These are phyloP conservation scores for Ophiostoma ulmi DNA, from an alignment of 2,329 filamentous ascomycete species.

Conservation along the genomic window DNA sequence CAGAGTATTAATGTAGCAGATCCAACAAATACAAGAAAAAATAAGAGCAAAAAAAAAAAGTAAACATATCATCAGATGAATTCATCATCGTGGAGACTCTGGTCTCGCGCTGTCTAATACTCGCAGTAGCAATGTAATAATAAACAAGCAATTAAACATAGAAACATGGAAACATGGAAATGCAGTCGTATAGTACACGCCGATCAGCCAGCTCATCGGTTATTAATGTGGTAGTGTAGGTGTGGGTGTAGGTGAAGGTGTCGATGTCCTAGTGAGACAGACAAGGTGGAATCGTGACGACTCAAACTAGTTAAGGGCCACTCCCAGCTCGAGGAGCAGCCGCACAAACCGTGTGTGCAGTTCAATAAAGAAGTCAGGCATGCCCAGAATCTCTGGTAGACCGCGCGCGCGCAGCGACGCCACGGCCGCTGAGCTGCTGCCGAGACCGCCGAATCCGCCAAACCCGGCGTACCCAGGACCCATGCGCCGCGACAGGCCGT, in stretches of 20 bases:
- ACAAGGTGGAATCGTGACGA: not conserved
- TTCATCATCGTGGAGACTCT: not conserved
- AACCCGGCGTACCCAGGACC: conserved; percentile 50
- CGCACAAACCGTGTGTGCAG: conserved; percentile 60
- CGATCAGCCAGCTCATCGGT: conserved; percentile 14
- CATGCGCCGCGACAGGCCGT: conserved; percentile 55
- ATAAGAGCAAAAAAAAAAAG: not conserved
- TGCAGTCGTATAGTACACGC: not conserved
- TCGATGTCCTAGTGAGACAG: not conserved
- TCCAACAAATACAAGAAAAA: not conserved
- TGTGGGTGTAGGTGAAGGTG: not conserved
- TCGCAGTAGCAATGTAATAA: not conserved
- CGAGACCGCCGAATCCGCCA: conserved; percentile 44
- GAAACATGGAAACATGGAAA: not conserved
- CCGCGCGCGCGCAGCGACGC: conserved; percentile 55
- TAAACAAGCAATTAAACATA: not conserved
- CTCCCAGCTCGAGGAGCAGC: conserved; percentile 55
- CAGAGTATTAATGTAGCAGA: not conserved
- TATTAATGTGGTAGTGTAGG: not conserved
- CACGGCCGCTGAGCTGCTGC: conserved; percentile 42
- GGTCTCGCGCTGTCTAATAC: not conserved
- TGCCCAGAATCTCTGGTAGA: conserved; percentile 59
- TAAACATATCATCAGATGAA: not conserved
- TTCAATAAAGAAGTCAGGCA: conserved; percentile 64
- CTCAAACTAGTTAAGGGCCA: conserved; percentile 40